phyloP scores from a whole-genome alignment of 169 alveolate species.

The Plasmodium relictum region DNA sequence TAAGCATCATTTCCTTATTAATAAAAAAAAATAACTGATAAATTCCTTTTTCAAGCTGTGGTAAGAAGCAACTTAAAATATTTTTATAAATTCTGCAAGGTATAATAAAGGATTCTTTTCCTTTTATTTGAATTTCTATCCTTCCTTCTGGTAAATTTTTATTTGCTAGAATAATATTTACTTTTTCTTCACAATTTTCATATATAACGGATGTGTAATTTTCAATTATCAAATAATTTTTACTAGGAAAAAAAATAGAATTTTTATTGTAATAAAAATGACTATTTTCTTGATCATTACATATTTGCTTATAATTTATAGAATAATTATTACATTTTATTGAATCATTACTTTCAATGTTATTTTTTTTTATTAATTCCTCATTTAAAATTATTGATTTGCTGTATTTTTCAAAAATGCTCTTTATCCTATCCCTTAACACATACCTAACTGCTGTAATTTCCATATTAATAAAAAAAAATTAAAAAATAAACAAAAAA shows the following conservation, averaged over 20 bases:
- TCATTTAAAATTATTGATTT: background rate
- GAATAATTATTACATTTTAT: background rate
- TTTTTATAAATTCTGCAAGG: slow-evolving; percentile 29
- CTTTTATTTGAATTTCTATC: slow-evolving; percentile 65
- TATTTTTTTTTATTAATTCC: background rate
- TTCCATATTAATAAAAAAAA: slow-evolving; percentile 2
- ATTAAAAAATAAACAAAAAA: slow-evolving; percentile 9
- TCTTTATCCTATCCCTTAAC: slow-evolving; percentile 20
- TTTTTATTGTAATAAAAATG: background rate
- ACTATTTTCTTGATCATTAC: background rate
- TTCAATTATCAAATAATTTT: slow-evolving; percentile 43
- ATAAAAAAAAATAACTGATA: slow-evolving; percentile 38
- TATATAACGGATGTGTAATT: slow-evolving; percentile 66
- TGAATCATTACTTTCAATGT: background rate
- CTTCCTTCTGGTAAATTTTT: slow-evolving; percentile 24
- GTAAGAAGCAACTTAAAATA: slow-evolving; percentile 53
- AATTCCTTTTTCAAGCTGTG: slow-evolving; percentile 52
- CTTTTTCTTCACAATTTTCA: slow-evolving; percentile 72
- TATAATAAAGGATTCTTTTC: slow-evolving; percentile 29
- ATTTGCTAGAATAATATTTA: slow-evolving; percentile 29
- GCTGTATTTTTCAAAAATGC: slow-evolving; percentile 23
- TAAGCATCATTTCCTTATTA: slow-evolving; percentile 36
- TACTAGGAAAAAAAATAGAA: slow-evolving; percentile 15
- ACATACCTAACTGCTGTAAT: slow-evolving; percentile 3
- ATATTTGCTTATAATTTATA: background rate